Evolutionary conservation across 2,329 filamentous ascomycete genomes (phyloP).

Genomic region (Colletotrichum sojae): DNA sequence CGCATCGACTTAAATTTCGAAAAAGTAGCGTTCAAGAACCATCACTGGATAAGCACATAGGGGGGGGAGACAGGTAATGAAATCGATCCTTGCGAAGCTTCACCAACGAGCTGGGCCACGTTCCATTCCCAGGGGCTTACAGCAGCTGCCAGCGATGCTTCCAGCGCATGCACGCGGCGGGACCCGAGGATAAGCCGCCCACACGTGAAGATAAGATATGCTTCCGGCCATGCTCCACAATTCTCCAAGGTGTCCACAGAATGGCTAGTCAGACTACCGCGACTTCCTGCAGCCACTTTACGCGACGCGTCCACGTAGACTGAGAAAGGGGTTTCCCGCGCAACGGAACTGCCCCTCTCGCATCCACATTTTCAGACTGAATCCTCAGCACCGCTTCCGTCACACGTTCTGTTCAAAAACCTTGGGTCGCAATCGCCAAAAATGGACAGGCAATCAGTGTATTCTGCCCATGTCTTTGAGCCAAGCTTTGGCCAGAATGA

Average conservation of each 20-base stretch:
- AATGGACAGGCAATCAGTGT: conserved; percentile 93
- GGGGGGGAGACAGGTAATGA: conserved; percentile 23
- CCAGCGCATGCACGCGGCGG: not conserved
- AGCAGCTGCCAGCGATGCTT: conserved; percentile 15
- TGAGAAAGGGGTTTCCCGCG: conserved; percentile 30
- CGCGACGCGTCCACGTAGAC: conserved; percentile 25
- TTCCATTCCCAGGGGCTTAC: conserved; percentile 28
- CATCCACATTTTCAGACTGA: conserved; percentile 39
- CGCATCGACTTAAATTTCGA: conserved; percentile 18
- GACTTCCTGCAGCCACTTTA: conserved; percentile 35
- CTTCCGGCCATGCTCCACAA: not conserved
- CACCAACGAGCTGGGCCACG: conserved; percentile 32
- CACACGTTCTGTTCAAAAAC: conserved; percentile 11
- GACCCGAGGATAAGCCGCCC: conserved; percentile 17
- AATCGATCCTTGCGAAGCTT: conserved; percentile 29
- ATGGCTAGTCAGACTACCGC: not conserved
- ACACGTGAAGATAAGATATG: conserved; percentile 35
- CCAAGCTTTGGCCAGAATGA: conserved; percentile 75
- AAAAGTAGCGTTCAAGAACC: conserved; percentile 18
- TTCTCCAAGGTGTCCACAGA: not conserved
- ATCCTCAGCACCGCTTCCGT: conserved; percentile 31
- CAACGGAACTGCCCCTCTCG: conserved; percentile 33
- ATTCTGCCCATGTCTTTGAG: conserved; percentile 85
- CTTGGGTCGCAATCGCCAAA: conserved; percentile 9
- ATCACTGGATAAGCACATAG: conserved; percentile 12